These are phyloP conservation scores for Exidia glandulosa DNA, from an alignment of 768 basidiomycete genomes.

Conservation along the genomic window DNA sequence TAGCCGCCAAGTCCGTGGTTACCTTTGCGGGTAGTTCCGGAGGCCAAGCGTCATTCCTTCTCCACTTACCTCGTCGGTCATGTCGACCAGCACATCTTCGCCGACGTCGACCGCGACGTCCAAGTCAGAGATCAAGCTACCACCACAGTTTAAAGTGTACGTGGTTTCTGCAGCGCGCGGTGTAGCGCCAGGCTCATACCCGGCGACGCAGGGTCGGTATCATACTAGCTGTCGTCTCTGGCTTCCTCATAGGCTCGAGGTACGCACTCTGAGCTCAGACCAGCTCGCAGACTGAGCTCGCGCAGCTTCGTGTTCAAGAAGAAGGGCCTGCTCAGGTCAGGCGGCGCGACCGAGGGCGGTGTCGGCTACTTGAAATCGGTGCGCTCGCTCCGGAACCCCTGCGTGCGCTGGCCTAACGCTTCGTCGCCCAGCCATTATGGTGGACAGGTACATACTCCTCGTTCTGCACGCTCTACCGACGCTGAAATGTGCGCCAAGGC, in stretches of 20 bases:
- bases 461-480: conserved; percentile 16
- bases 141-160: conserved; percentile 5
- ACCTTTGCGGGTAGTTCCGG: background rate
- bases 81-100: background rate
- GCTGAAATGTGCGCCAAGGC: background rate
- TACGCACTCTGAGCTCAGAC: background rate
- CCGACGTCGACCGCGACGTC: background rate
- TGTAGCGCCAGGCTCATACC: background rate
- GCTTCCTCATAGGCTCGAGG: conserved; percentile 35
- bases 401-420: conserved; percentile 4
- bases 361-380: conserved; percentile 93
- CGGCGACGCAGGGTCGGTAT: conserved; percentile 15
- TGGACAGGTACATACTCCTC: conserved; percentile 86
- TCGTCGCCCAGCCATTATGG: conserved; percentile 57
- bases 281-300: background rate
- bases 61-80: background rate
- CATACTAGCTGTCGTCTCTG: conserved; percentile 27
- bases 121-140: background rate
- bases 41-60: background rate
- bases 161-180: background rate
- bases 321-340: conserved; percentile 29
- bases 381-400: conserved; percentile 25
- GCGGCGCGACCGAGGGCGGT: conserved; percentile 26
- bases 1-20: too few species aligned
- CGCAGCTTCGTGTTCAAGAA: conserved; percentile 46